These are phyloP conservation scores for Neurospora sp. DNA, from an alignment of 495 filamentous ascomycete genomes.

Conservation along the genomic window DNA sequence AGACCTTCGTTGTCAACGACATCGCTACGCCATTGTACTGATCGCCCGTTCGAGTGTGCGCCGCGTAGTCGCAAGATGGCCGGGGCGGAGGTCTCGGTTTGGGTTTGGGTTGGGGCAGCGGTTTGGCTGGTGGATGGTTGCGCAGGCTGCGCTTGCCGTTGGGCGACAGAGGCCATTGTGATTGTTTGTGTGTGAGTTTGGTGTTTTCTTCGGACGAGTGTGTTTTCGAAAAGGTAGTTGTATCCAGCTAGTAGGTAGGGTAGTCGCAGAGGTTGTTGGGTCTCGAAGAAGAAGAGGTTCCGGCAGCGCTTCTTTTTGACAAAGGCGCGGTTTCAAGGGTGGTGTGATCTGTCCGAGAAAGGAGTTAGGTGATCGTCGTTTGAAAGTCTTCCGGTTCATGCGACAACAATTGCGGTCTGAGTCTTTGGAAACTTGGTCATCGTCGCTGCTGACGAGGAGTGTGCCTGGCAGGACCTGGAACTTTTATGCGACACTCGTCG, in stretches of 20 bases:
- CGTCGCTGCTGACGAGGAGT: neutral
- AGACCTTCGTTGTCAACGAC: conserved; percentile 95
- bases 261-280: neutral
- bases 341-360: neutral
- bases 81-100: conserved; percentile 18
- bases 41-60: conserved; percentile 29
- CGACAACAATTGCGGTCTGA: neutral
- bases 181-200: neutral
- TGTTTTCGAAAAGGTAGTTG: neutral
- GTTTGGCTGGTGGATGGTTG: conserved; percentile 13
- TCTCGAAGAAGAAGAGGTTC: neutral
- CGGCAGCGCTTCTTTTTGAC: neutral
- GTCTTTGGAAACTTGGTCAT: neutral
- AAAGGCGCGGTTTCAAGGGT: neutral
- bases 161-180: conserved; percentile 14
- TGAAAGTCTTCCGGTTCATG: neutral
- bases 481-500: neutral
- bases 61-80: conserved; percentile 39
- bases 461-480: neutral
- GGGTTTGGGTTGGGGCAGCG: neutral
- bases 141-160: conserved; percentile 7
- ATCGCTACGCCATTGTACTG: conserved; percentile 84
- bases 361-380: neutral
- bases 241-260: neutral
- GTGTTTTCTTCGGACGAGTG: neutral